A percentile compares a stretch with the other conserved stretches of the same genome.
These are phyloP conservation scores for Canna indica DNA, from an alignment of 176 grass and related monocot genomes.

Conservation along the genomic window DNA sequence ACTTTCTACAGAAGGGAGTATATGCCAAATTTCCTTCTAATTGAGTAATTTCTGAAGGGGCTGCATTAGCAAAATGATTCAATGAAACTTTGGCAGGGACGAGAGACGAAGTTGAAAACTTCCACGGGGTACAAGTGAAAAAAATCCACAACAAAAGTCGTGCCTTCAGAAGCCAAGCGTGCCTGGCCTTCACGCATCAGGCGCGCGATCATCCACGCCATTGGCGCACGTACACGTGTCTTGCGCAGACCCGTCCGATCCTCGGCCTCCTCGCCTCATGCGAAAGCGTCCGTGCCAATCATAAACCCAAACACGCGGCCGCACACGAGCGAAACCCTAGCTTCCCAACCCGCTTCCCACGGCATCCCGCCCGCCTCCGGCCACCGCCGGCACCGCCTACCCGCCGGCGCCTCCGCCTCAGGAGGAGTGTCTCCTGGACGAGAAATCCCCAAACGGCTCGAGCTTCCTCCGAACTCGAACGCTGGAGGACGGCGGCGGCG, in stretches of 20 bases:
- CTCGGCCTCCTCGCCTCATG: slow-evolving; percentile 9
- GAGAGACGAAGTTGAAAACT: too few relatives aligned
- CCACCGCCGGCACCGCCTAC: slow-evolving; percentile 2
- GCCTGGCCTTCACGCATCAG: slow-evolving; percentile 29
- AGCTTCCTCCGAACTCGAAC: neutral
- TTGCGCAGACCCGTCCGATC: slow-evolving; percentile 9
- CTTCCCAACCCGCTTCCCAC: neutral
- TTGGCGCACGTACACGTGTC: slow-evolving; percentile 32
- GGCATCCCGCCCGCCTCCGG: slow-evolving; percentile 7
- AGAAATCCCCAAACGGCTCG: neutral
- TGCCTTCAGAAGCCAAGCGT: slow-evolving; percentile 1
- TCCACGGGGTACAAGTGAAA: too few relatives aligned
- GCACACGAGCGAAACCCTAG: slow-evolving; percentile 50
- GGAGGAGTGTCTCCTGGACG: too few relatives aligned
- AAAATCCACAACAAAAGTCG: too few relatives aligned
- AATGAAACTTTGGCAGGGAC: too few relatives aligned
- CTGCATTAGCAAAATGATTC: too few relatives aligned
- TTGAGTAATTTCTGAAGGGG: too few relatives aligned
- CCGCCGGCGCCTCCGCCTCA: neutral
- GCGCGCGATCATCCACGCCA: slow-evolving; percentile 19
- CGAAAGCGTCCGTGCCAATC: slow-evolving; percentile 39
- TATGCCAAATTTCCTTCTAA: too few relatives aligned
- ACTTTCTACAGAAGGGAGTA: too few relatives aligned
- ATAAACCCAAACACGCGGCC: slow-evolving; percentile 32
- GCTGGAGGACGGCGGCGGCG: slow-evolving; percentile 10